These are phyloP conservation scores for Schizothecium vesticola DNA, from an alignment of 495 filamentous ascomycete genomes.

Conservation along the genomic window DNA sequence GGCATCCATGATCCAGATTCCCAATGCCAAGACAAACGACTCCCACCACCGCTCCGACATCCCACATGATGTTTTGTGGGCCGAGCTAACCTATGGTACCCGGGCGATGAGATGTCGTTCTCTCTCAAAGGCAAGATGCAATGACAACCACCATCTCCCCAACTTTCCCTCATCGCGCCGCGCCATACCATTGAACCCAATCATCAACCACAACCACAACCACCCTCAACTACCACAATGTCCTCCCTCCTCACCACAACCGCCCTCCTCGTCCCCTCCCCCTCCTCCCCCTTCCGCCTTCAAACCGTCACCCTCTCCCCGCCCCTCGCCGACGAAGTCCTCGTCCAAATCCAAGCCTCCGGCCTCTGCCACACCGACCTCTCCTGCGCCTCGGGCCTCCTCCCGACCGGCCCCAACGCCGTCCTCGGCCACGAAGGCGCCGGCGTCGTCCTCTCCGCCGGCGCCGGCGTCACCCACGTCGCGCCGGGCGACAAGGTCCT, in stretches of 20 bases:
- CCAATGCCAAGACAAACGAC: neutral
- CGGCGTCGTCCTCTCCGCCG: conserved; percentile 56
- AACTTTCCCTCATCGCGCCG: neutral
- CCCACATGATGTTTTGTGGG: neutral
- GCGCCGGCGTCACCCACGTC: conserved; percentile 49
- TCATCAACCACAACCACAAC: neutral
- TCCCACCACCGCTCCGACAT: conserved; percentile 11
- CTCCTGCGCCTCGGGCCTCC: conserved; percentile 33
- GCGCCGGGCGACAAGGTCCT: conserved; percentile 56
- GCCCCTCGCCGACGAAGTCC: conserved; percentile 57
- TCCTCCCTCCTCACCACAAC: conserved; percentile 15
- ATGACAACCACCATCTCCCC: neutral
- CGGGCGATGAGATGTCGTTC: neutral
- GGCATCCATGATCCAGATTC: neutral
- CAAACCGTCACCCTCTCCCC: conserved; percentile 17
- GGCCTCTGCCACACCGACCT: conserved; percentile 77
- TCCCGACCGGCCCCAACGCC: conserved; percentile 48
- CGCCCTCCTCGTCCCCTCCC: conserved; percentile 26
- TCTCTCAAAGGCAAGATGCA: neutral
- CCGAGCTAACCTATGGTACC: neutral
- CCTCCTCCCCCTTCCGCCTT: conserved; percentile 25
- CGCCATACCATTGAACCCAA: neutral
- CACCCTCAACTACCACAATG: neutral
- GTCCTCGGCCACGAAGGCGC: conserved; percentile 76
- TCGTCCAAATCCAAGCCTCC: conserved; percentile 66